These are phyloP conservation scores for Fusarium sp. DNA, from an alignment of 2,329 filamentous ascomycete species.

Conservation along the genomic window DNA sequence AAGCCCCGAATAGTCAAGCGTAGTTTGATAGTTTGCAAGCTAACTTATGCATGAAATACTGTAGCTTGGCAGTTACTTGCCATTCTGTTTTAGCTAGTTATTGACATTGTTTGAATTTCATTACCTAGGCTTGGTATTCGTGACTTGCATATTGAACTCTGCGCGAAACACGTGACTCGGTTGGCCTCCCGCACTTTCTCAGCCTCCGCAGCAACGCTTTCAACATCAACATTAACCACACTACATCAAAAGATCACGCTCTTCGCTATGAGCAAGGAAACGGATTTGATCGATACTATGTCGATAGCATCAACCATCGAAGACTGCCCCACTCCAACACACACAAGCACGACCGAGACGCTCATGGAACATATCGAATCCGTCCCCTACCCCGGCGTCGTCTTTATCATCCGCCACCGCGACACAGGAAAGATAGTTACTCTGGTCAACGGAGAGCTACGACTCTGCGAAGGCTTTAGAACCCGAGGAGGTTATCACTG, in stretches of 20 bases:
- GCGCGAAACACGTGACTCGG: too few relatives aligned
- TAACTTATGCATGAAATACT: too few relatives aligned
- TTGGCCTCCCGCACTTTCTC: too few relatives aligned
- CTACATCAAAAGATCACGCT: neutral
- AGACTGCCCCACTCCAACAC: slow-evolving; percentile 28
- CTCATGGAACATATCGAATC: slow-evolving; percentile 21
- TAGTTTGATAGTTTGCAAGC: too few relatives aligned
- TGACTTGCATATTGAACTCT: too few relatives aligned
- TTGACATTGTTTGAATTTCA: too few relatives aligned
- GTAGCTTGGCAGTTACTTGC: neutral
- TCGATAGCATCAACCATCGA: slow-evolving; percentile 38
- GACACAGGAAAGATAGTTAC: slow-evolving; percentile 46
- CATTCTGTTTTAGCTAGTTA: too few relatives aligned
- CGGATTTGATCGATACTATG: slow-evolving; percentile 30
- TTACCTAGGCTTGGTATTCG: too few relatives aligned
- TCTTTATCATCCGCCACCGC: slow-evolving; percentile 49
- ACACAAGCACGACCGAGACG: slow-evolving; percentile 23
- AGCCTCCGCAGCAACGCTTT: neutral
- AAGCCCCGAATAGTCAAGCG: neutral
- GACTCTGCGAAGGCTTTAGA: slow-evolving; percentile 34
- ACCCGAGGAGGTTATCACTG: slow-evolving; percentile 48
- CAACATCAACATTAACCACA: neutral
- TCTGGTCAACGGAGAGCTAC: slow-evolving; percentile 45
- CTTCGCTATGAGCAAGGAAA: slow-evolving; percentile 30
- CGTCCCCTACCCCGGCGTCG: slow-evolving; percentile 42